phyloP scores from a whole-genome alignment of 495 filamentous ascomycete species.

The Lasiosphaeris hirsuta region DNA sequence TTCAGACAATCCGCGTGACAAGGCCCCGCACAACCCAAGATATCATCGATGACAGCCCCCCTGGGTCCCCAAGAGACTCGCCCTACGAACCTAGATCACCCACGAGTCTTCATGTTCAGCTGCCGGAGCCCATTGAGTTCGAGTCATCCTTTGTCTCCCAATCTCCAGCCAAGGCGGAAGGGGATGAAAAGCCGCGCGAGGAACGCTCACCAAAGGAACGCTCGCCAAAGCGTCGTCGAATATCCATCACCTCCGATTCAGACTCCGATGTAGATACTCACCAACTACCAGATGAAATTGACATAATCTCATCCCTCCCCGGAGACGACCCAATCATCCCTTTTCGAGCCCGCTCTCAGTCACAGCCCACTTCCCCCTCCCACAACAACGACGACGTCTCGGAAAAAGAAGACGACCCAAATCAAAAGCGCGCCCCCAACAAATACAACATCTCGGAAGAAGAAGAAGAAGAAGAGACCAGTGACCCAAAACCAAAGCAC shows the following conservation, averaged over 20 bases:
- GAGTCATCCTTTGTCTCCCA: constrained; percentile 25
- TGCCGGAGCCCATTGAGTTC: constrained; percentile 36
- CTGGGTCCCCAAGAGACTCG: constrained; percentile 11
- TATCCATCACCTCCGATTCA: constrained; percentile 18
- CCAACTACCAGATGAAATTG: not conserved
- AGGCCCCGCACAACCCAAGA: constrained; percentile 25
- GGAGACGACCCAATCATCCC: constrained; percentile 1
- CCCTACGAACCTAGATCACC: constrained; percentile 5
- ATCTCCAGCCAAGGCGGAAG: constrained; percentile 10
- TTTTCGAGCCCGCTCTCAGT: not conserved
- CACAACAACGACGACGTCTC: not conserved
- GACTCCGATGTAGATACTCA: not conserved
- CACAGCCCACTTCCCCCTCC: not conserved
- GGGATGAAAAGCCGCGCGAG: not conserved
- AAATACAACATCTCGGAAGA: not conserved
- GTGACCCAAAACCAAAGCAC: constrained; percentile 22
- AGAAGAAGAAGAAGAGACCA: constrained; percentile 7
- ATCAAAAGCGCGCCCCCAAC: not conserved
- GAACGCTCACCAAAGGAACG: constrained; percentile 22
- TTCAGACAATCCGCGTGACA: constrained; percentile 4
- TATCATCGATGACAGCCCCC: constrained; percentile 28
- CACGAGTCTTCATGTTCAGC: constrained; percentile 2
- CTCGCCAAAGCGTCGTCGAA: constrained; percentile 29
- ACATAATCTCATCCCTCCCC: not conserved
- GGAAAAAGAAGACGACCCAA: not conserved